Evolutionary conservation across 1,284 basidiomycete species (phyloP).

Genomic region (Ceratobasidium sp.): DNA sequence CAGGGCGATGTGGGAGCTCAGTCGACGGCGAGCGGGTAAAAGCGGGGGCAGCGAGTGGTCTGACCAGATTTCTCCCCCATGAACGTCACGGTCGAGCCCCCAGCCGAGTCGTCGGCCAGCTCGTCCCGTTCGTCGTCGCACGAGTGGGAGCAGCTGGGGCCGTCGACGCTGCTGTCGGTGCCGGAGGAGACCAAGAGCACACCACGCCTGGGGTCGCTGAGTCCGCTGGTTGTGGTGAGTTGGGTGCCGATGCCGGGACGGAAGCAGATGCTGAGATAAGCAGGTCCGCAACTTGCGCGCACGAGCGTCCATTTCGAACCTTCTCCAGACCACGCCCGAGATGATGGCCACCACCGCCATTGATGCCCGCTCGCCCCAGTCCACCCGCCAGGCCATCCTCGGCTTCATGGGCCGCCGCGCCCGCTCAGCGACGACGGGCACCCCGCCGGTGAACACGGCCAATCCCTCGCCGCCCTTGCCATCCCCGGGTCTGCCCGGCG

Average conservation of each 20-base stretch:
- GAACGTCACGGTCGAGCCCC: slow-evolving; percentile 12
- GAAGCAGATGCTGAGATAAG: slow-evolving; percentile 38
- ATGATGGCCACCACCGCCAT: slow-evolving; percentile 24
- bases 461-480: slow-evolving; percentile 17
- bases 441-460: background rate
- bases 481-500: background rate
- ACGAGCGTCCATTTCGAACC: slow-evolving; percentile 34
- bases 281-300: slow-evolving; percentile 32
- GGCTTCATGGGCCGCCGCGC: slow-evolving; percentile 46
- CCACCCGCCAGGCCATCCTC: slow-evolving; percentile 43
- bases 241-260: slow-evolving; percentile 26
- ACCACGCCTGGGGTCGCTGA: slow-evolving; percentile 17
- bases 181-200: background rate
- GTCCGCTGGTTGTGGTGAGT: slow-evolving; percentile 41
- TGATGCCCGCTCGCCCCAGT: slow-evolving; percentile 23
- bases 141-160: slow-evolving; percentile 22
- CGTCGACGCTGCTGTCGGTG: background rate
- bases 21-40: slow-evolving; percentile 14
- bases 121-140: slow-evolving; percentile 20
- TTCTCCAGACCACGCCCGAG: slow-evolving; percentile 30
- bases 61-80: slow-evolving; percentile 16
- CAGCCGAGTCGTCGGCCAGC: slow-evolving; percentile 2
- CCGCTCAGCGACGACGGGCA: slow-evolving; percentile 44
- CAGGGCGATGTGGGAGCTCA: slow-evolving; percentile 20
- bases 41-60: background rate